These are phyloP conservation scores for Sorghum bicolor DNA, from an alignment of 176 grass and related monocot species.

Conservation along the genomic window DNA sequence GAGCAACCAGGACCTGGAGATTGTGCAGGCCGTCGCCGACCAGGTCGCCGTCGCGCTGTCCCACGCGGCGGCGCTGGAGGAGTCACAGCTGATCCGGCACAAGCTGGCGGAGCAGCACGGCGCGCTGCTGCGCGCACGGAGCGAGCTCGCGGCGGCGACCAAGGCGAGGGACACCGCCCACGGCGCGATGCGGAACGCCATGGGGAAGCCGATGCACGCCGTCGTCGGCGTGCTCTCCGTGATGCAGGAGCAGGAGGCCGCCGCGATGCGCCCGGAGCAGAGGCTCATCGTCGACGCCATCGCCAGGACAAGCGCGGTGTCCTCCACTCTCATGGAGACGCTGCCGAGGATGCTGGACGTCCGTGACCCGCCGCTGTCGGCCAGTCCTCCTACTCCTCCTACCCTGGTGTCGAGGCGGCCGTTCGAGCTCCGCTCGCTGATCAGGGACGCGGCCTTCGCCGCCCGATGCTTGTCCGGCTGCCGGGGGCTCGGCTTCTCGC, in stretches of 20 bases:
- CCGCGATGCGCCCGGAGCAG: conserved; percentile 48
- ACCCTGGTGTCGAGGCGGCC: neutral
- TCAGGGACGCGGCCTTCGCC: conserved; percentile 25
- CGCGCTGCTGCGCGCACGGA: conserved; percentile 44
- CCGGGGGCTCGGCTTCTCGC: conserved; percentile 24
- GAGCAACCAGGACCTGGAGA: conserved; percentile 48
- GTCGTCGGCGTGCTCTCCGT: conserved; percentile 69
- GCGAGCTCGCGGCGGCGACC: conserved; percentile 47
- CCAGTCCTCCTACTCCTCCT: neutral
- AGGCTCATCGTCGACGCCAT: conserved; percentile 55
- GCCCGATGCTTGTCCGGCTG: conserved; percentile 35
- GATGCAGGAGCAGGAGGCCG: conserved; percentile 32
- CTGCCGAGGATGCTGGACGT: neutral
- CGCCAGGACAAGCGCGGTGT: conserved; percentile 41
- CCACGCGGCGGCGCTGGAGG: conserved; percentile 48
- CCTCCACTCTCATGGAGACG: conserved; percentile 44
- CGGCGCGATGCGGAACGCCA: conserved; percentile 50
- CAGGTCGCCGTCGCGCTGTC: conserved; percentile 55
- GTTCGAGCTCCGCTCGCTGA: conserved; percentile 33
- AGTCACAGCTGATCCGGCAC: conserved; percentile 25
- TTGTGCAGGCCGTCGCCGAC: conserved; percentile 49
- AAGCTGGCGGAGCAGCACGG: conserved; percentile 38
- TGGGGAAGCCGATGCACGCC: conserved; percentile 53
- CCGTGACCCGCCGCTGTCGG: neutral
- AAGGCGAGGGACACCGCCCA: conserved; percentile 52